Conservation (phyloP, 2,329 filamentous ascomycete genomes). For the Rutstroemia sydowiana region DNA sequence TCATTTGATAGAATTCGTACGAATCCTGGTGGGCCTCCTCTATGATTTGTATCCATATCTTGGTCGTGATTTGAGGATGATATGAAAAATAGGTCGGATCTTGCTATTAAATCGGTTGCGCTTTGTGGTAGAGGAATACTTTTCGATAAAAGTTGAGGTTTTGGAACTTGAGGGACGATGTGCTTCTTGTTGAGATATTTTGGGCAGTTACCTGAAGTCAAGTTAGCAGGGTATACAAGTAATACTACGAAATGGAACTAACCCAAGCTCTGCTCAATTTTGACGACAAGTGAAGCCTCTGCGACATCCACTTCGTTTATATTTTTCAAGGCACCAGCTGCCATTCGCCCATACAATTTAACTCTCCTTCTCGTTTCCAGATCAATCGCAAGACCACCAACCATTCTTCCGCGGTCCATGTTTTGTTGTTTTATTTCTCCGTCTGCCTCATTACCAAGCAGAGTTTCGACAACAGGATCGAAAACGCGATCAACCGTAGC, state of each 20-base stretch:
- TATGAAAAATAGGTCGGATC: slow-evolving; percentile 72
- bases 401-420: slow-evolving; percentile 38
- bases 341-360: slow-evolving; percentile 63
- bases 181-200: slow-evolving; percentile 77
- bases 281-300: slow-evolving; percentile 49
- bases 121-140: slow-evolving; percentile 30
- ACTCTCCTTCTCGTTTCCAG: slow-evolving; percentile 60
- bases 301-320: slow-evolving; percentile 18
- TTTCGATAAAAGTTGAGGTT: slow-evolving; percentile 43
- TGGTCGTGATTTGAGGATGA: slow-evolving; percentile 53
- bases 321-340: slow-evolving; percentile 50
- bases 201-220: slow-evolving; percentile 61
- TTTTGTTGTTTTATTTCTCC: slow-evolving; percentile 30
- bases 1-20: slow-evolving; percentile 58
- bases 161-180: slow-evolving; percentile 47
- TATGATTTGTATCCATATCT: slow-evolving; percentile 79
- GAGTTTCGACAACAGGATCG: slow-evolving; percentile 62
- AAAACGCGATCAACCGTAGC: slow-evolving; percentile 49
- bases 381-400: slow-evolving; percentile 56
- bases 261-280: slow-evolving; percentile 61
- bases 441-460: slow-evolving; percentile 46
- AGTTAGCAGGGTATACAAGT: slow-evolving; percentile 6
- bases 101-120: slow-evolving; percentile 44
- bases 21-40: slow-evolving; percentile 69
- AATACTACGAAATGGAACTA: slow-evolving; percentile 9